These are phyloP conservation scores for Monilinia fructicola DNA, from an alignment of 2,329 filamentous ascomycete genomes.

Conservation along the genomic window DNA sequence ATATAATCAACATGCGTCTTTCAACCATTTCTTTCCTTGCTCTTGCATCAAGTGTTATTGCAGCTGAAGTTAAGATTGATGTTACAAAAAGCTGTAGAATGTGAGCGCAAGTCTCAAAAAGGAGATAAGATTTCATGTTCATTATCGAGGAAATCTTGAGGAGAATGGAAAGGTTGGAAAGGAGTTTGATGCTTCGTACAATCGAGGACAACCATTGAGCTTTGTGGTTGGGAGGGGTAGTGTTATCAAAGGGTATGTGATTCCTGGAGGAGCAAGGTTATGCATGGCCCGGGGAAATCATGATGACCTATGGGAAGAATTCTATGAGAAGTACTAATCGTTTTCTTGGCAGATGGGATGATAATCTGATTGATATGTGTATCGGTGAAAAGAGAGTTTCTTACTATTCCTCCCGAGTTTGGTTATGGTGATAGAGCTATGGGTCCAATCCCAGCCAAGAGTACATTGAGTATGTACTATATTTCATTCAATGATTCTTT, in stretches of 20 bases:
- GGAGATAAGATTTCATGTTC: slow-evolving; percentile 84
- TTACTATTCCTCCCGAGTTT: slow-evolving; percentile 85
- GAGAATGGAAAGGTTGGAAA: slow-evolving; percentile 57
- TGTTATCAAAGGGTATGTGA: slow-evolving; percentile 81
- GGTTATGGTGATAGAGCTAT: slow-evolving; percentile 76
- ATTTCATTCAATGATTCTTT: too few relatives aligned
- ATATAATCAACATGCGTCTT: slow-evolving; percentile 36
- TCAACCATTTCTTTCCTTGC: slow-evolving; percentile 36
- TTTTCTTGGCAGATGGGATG: slow-evolving; percentile 67
- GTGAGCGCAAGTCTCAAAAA: slow-evolving; percentile 71
- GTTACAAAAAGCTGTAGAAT: slow-evolving; percentile 71
- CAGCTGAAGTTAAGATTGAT: slow-evolving; percentile 67
- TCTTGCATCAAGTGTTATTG: slow-evolving; percentile 35
- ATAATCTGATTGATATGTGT: slow-evolving; percentile 90
- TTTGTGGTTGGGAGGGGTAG: slow-evolving; percentile 78
- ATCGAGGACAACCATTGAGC: slow-evolving; percentile 70
- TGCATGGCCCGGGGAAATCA: not conserved
- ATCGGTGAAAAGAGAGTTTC: slow-evolving; percentile 85
- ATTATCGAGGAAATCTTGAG: slow-evolving; percentile 81
- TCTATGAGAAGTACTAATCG: slow-evolving; percentile 8
- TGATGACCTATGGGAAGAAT: too few relatives aligned
- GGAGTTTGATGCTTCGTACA: slow-evolving; percentile 84
- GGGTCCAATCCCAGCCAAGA: slow-evolving; percentile 80
- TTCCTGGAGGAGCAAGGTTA: not conserved
- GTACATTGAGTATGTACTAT: slow-evolving; percentile 65